Conservation (phyloP, 2,329 filamentous ascomycete genomes). For the Curvularia sp. region DNA sequence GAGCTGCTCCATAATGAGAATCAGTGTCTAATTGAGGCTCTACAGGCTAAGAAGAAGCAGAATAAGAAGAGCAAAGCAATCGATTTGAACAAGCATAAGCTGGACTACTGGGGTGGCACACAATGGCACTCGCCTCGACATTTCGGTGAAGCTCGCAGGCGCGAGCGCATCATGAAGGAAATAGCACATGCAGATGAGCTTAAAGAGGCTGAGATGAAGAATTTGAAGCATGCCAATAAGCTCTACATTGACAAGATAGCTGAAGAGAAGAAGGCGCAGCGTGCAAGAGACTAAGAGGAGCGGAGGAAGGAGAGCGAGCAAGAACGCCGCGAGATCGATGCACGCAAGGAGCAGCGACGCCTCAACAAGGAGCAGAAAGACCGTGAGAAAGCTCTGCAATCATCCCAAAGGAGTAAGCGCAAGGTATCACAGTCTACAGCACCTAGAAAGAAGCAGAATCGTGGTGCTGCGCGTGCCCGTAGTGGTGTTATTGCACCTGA, state of each 20-base stretch:
- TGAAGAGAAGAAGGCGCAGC: not conserved
- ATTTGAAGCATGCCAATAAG: conserved; percentile 3
- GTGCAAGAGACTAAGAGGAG: not conserved
- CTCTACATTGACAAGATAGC: not conserved
- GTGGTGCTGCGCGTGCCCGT: not conserved
- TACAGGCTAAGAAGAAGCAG: not conserved
- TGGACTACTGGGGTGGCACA: not conserved
- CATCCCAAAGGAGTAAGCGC: not conserved
- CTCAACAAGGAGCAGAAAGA: not conserved
- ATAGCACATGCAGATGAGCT: conserved; percentile 3
- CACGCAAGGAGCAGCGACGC: too few relatives aligned
- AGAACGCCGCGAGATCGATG: not conserved
- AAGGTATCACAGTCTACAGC: not conserved
- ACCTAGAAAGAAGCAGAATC: not conserved
- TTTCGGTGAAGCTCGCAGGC: not conserved
- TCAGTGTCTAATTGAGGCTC: not conserved
- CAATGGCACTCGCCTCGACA: not conserved
- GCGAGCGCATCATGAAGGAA: too few relatives aligned
- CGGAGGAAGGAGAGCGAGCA: not conserved
- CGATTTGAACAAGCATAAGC: not conserved
- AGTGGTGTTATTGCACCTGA: not conserved
- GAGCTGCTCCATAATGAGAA: not conserved
- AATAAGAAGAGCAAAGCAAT: conserved; percentile 3
- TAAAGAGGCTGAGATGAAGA: not conserved
- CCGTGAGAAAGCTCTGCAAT: not conserved